phyloP scores from a whole-genome alignment of 2,329 filamentous ascomycete genomes.

The Penicillium hesseltinei region DNA sequence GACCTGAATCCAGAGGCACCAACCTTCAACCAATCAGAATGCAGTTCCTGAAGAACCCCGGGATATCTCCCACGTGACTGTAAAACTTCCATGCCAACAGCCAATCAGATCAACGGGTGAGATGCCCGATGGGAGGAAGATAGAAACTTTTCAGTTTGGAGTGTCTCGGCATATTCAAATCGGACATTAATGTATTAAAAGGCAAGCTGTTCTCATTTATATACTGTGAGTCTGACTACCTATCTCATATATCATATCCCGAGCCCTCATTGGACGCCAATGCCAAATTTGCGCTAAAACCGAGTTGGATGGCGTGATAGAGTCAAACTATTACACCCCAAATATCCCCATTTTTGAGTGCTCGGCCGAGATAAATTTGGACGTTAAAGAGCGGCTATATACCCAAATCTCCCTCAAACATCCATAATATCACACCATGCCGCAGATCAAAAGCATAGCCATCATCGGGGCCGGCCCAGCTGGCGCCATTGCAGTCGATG shows the following conservation, averaged over 20 bases:
- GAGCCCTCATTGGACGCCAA: neutral
- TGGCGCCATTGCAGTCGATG: conserved; percentile 61
- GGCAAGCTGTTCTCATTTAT: neutral
- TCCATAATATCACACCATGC: conserved; percentile 5
- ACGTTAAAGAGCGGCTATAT: neutral
- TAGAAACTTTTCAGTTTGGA: neutral
- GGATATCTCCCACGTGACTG: neutral
- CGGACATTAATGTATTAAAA: too few relatives aligned
- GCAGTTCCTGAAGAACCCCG: neutral
- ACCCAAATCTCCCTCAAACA: neutral
- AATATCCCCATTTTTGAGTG: neutral
- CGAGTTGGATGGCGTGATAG: conserved; percentile 21
- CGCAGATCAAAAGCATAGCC: conserved; percentile 48
- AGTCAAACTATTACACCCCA: conserved; percentile 10
- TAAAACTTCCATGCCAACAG: neutral
- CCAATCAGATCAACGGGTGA: conserved; percentile 4
- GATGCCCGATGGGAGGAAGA: neutral
- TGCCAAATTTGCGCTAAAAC: conserved; percentile 13
- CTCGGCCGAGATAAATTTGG: conserved; percentile 19
- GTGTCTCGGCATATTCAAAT: neutral
- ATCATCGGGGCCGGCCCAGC: conserved; percentile 62
- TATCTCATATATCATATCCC: neutral
- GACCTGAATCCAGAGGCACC: neutral
- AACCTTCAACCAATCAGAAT: neutral
- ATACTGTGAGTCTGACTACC: neutral